These are phyloP conservation scores for Ceraceosorus bombacis DNA, from an alignment of 1,284 basidiomycete genomes.

Conservation along the genomic window DNA sequence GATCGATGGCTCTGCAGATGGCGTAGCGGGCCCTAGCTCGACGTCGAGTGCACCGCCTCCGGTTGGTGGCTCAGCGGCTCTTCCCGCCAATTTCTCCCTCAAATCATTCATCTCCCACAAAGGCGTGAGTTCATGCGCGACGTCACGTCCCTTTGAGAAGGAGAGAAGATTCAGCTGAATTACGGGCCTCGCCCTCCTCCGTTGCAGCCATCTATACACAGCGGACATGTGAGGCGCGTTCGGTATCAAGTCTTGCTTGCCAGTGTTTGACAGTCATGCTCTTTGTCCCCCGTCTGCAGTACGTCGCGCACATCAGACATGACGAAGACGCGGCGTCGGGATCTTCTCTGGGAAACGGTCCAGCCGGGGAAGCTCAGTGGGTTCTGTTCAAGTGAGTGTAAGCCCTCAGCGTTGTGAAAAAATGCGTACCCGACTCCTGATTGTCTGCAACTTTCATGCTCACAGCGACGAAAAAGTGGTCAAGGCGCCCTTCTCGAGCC, in stretches of 20 bases:
- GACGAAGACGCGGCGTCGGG: neutral
- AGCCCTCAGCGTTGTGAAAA: too few relatives aligned
- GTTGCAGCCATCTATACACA: conserved; percentile 58
- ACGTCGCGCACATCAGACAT: conserved; percentile 12
- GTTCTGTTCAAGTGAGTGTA: conserved; percentile 13
- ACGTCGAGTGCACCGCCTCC: conserved; percentile 7
- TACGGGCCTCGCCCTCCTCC: too few relatives aligned
- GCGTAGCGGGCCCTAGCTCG: neutral
- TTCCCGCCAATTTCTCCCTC: conserved; percentile 72
- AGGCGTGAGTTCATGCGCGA: conserved; percentile 50
- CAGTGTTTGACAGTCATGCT: too few relatives aligned
- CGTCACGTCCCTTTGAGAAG: neutral
- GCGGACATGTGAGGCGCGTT: conserved; percentile 15
- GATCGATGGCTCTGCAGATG: neutral
- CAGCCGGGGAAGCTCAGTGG: conserved; percentile 2
- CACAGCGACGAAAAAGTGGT: conserved; percentile 15
- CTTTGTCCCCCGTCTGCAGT: neutral
- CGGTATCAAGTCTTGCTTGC: conserved; percentile 16
- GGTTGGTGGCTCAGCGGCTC: conserved; percentile 37
- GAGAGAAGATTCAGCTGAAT: too few relatives aligned
- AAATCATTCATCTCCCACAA: conserved; percentile 96
- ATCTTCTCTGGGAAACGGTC: too few relatives aligned
- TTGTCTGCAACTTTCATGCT: neutral
- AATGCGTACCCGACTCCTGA: neutral
- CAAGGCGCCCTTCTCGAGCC: conserved; percentile 2